phyloP scores from a whole-genome alignment of 208 protist genomes.

The Naegleria lovaniensis region DNA sequence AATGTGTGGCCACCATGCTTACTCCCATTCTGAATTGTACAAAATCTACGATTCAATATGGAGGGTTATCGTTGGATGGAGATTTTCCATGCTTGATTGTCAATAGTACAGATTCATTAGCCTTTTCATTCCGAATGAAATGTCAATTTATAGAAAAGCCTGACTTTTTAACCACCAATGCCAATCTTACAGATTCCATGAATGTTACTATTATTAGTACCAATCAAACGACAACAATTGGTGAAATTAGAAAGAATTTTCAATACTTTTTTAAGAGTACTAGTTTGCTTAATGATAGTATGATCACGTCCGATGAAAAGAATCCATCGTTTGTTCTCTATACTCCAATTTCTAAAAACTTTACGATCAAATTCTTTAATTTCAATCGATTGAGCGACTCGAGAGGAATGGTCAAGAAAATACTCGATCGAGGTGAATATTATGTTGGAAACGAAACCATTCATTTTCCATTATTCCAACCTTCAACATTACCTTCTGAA shows the following conservation, averaged over 20 bases:
- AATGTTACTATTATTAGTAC: neutral
- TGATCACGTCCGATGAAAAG: neutral
- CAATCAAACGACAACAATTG: neutral
- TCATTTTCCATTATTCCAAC: neutral
- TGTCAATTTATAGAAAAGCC: neutral
- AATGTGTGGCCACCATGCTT: neutral
- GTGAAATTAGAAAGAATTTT: neutral
- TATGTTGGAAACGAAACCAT: neutral
- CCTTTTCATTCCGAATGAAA: neutral
- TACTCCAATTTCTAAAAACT: neutral
- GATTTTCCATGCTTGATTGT: neutral
- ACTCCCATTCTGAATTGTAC: neutral
- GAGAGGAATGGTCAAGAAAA: neutral
- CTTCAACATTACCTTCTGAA: neutral
- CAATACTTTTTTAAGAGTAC: neutral
- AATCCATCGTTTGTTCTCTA: neutral
- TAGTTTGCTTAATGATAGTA: neutral
- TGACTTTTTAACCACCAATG: neutral
- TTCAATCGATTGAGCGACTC: neutral
- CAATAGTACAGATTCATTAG: neutral
- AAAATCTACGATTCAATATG: neutral
- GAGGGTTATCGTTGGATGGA: neutral
- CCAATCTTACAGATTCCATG: neutral
- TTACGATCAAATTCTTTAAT: neutral
- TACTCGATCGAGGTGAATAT: neutral